These are phyloP conservation scores for Artomyces pyxidatus DNA, from an alignment of 768 basidiomycete genomes.

Conservation along the genomic window DNA sequence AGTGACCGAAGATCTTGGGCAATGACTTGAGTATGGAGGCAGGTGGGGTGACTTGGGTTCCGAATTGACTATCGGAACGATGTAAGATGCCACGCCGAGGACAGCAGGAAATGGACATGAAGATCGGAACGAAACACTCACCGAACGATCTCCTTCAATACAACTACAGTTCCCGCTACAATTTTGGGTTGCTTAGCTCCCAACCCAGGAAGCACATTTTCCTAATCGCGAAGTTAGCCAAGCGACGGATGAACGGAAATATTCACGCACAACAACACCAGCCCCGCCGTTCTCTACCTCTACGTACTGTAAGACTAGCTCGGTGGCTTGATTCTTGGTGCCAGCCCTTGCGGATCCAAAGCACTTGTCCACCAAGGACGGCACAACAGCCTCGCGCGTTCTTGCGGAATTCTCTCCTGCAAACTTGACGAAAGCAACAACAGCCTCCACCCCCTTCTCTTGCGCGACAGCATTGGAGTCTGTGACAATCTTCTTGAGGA, in stretches of 20 bases:
- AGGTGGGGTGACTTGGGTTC: slow-evolving; percentile 62
- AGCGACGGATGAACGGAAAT: slow-evolving; percentile 18
- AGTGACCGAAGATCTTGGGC: slow-evolving; percentile 91
- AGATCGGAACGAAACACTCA: slow-evolving; percentile 28
- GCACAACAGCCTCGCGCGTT: slow-evolving; percentile 73
- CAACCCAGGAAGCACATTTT: slow-evolving; percentile 76
- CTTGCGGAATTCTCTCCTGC: slow-evolving; percentile 84
- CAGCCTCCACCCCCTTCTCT: slow-evolving; percentile 92
- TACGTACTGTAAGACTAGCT: slow-evolving; percentile 81
- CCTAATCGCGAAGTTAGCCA: slow-evolving; percentile 20
- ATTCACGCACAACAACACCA: slow-evolving; percentile 76
- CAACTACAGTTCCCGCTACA: slow-evolving; percentile 70
- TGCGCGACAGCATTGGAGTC: slow-evolving; percentile 97
- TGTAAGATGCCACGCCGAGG: too few relatives aligned
- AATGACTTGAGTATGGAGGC: slow-evolving; percentile 78
- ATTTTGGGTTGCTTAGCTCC: slow-evolving; percentile 92
- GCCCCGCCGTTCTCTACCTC: slow-evolving; percentile 88
- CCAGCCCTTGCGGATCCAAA: slow-evolving; percentile 86
- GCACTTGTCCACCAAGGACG: slow-evolving; percentile 94
- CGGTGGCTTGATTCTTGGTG: slow-evolving; percentile 81
- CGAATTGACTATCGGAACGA: slow-evolving; percentile 54
- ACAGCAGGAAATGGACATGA: neutral
- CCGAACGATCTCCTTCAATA: slow-evolving; percentile 81
- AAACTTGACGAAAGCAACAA: slow-evolving; percentile 80
- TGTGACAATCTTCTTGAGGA: slow-evolving; percentile 79